Evolutionary conservation across 176 grass and related monocot species (phyloP).

Genomic region (Eremochloa ophiuroides): DNA sequence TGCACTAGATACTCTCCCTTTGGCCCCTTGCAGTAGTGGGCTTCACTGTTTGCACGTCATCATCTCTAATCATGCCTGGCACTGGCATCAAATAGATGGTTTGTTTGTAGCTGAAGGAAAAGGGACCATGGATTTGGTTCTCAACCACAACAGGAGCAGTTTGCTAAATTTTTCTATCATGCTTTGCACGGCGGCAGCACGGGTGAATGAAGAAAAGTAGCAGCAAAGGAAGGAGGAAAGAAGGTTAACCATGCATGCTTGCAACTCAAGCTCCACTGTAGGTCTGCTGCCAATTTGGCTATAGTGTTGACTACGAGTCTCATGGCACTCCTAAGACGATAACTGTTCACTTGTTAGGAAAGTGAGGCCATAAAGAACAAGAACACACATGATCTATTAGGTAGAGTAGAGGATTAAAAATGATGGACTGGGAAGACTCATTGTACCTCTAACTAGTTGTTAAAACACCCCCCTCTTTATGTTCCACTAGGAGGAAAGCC

Average conservation of each 20-base stretch:
- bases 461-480: slow-evolving; percentile 38
- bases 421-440: slow-evolving; percentile 16
- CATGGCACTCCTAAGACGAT: neutral
- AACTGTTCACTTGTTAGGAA: slow-evolving; percentile 20
- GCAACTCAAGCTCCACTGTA: slow-evolving; percentile 25
- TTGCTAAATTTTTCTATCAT: slow-evolving; percentile 1
- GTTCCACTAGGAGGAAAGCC: slow-evolving; percentile 50
- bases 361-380: neutral
- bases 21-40: slow-evolving; percentile 25
- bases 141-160: slow-evolving; percentile 30
- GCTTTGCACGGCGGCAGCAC: neutral
- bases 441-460: slow-evolving; percentile 25
- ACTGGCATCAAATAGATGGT: slow-evolving; percentile 24
- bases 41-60: slow-evolving; percentile 39
- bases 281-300: neutral
- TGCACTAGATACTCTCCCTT: slow-evolving; percentile 36
- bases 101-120: slow-evolving; percentile 35
- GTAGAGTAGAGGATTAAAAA: slow-evolving; percentile 8
- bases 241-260: slow-evolving; percentile 11
- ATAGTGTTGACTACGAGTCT: slow-evolving; percentile 1
- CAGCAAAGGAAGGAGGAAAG: neutral
- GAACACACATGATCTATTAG: slow-evolving; percentile 24
- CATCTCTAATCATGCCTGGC: slow-evolving; percentile 35
- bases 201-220: neutral
- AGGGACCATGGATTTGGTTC: slow-evolving; percentile 24